phyloP scores from a whole-genome alignment of 2,329 filamentous ascomycete genomes.

The Penicillium sp. region DNA sequence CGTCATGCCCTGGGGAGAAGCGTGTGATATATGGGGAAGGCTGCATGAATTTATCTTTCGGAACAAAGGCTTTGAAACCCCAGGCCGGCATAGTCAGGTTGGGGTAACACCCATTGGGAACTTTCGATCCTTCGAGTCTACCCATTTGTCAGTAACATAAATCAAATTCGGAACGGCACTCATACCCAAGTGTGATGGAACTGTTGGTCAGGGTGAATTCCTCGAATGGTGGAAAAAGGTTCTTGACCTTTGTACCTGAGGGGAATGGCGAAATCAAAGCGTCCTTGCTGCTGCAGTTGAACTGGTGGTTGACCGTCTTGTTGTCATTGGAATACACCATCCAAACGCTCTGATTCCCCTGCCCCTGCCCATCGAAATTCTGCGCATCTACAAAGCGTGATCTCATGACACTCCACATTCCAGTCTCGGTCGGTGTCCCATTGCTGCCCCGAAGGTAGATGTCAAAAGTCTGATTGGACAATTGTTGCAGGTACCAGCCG shows the following conservation, averaged over 20 bases:
- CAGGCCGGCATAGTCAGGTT: slow-evolving; percentile 44
- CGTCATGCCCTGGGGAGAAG: slow-evolving; percentile 65
- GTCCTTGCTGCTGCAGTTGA: slow-evolving; percentile 57
- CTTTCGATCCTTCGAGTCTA: slow-evolving; percentile 45
- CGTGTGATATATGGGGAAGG: slow-evolving; percentile 62
- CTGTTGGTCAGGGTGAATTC: background rate
- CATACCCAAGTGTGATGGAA: background rate
- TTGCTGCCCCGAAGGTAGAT: slow-evolving; percentile 58
- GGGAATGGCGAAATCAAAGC: slow-evolving; percentile 62
- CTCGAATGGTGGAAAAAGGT: slow-evolving; percentile 61
- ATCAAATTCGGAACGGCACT: background rate
- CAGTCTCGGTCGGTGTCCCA: slow-evolving; percentile 56
- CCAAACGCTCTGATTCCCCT: slow-evolving; percentile 51
- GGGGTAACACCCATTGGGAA: slow-evolving; percentile 58
- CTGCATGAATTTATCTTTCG: slow-evolving; percentile 51
- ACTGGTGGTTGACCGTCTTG: slow-evolving; percentile 55
- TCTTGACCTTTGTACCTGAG: slow-evolving; percentile 58
- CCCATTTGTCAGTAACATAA: background rate
- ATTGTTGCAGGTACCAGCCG: slow-evolving; percentile 58
- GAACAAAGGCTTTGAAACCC: slow-evolving; percentile 63
- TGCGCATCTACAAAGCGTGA: slow-evolving; percentile 2
- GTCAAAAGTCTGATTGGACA: slow-evolving; percentile 59
- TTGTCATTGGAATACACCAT: slow-evolving; percentile 52
- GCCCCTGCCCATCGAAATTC: slow-evolving; percentile 1
- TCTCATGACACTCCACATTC: slow-evolving; percentile 65